These are phyloP conservation scores for Botrytis pseudocinerea DNA, from an alignment of 2,329 filamentous ascomycete genomes.

Conservation along the genomic window DNA sequence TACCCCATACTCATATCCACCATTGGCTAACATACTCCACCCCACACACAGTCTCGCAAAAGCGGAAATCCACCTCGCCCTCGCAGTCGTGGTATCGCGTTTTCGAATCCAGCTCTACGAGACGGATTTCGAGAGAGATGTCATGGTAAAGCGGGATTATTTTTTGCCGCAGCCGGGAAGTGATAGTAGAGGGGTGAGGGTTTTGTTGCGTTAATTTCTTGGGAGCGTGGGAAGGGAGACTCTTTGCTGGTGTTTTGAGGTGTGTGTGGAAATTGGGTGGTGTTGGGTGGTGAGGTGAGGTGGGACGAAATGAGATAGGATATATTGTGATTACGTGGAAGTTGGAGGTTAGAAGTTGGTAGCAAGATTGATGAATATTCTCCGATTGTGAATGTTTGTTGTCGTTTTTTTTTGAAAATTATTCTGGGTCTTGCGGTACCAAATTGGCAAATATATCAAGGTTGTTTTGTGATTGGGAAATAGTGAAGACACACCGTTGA, in stretches of 20 bases:
- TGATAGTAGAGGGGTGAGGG: slow-evolving; percentile 19
- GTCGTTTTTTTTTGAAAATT: neutral
- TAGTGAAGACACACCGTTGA: neutral
- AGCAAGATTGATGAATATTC: neutral
- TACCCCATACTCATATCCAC: neutral
- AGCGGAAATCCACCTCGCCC: slow-evolving; percentile 30
- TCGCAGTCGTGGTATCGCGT: slow-evolving; percentile 30
- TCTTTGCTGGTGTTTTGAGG: neutral
- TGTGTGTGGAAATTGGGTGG: neutral
- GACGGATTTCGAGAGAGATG: slow-evolving; percentile 28
- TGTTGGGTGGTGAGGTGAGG: neutral
- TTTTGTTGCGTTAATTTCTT: neutral
- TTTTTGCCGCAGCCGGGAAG: slow-evolving; percentile 21
- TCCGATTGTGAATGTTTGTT: neutral
- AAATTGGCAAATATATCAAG: neutral
- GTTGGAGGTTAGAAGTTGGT: neutral
- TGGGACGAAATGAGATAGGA: neutral
- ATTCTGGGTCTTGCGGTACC: neutral
- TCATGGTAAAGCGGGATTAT: slow-evolving; percentile 25
- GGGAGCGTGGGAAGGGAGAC: neutral
- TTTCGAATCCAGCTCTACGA: slow-evolving; percentile 28
- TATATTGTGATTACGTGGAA: neutral
- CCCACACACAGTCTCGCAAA: slow-evolving; percentile 28
- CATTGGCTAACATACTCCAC: no score
- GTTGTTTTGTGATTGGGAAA: neutral